Base-by-base conservation (phyloP, 2,329 filamentous ascomycete genomes). In the Fusarium drepaniforme region DNA sequence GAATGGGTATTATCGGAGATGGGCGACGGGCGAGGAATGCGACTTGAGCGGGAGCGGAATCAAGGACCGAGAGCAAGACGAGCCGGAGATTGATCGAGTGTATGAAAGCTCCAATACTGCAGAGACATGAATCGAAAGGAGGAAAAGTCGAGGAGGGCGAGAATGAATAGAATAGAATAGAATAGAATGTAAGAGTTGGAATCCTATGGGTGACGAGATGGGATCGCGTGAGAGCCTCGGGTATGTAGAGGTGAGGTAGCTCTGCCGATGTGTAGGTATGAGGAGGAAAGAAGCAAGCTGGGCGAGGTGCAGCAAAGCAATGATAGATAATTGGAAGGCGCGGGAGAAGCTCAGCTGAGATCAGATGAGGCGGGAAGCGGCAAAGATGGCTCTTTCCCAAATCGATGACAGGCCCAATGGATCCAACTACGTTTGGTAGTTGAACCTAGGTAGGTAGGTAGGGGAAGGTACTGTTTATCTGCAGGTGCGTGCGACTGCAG, bases 61-160 rank as follows among this genome's bases (percentile, higher is more conserved):
- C 61, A 71, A 67, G 66, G 65, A 18, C 64, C 35, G 51, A 68
- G 28, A 66, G 64, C 21, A 58, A 66, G 40, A 57, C 71, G 64
- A 68, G 59, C 65, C 30, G 59, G 59, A 37, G 67, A 68, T 49
- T 53, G 72, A 73, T 64, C 40, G 70, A 71, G 25, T 64, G 63
- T 64, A 68, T 57, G 61, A 59, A 68, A 66, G 65, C 64, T 72
- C 77, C 77, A 78, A 76, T 77, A 77, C 77, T 78, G 75, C 77
- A 76, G 68, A 79, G 70, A 75, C 77, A 79, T 78, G 63, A 74
- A 78, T 65, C 58, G 66, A 56, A 21, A 46, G n/a, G 11, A 53
- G 49, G 3, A 57, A n/a, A 23, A 33, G 37, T 42, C 30, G 35
- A 30, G 3, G n/a, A 68, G 15, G 35, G 42, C n/a, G 38, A 35